Base-by-base conservation (phyloP, 1,139 yeast species). In the Geotrichum fermentans region DNA sequence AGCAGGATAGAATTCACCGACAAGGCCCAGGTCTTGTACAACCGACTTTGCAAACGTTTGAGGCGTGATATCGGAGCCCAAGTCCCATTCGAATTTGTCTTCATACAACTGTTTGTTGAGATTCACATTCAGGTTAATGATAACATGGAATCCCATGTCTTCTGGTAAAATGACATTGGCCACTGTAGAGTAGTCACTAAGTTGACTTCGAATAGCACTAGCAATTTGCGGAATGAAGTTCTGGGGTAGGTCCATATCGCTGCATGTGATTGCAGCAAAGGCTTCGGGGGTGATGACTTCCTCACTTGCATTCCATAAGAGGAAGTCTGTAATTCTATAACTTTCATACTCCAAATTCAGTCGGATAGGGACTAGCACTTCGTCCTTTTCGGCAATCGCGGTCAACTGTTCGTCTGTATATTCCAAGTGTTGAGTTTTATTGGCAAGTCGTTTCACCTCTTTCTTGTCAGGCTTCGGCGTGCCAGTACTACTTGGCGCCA, bases 41-140 rank as follows among this genome's bases (percentile, higher is more conserved):
- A 90, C 89, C 3, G 77, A 77, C 55, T 75, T 78, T 0, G 97
- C 95, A 71, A 92, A 92, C 45, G 70, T 71, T 62, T 89, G 96
- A 0, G 98, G 97, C 0, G 94, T 80, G 5, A 84, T 65, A 1
- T 73, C 70, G n/a, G 74, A 72, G 55, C 64, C 73, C 53, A 92
- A 71, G 62, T 92, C 95, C 97, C 98, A 92, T 66, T 92, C 98
- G 57, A 92, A 83, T 62, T 86, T 84, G 68, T 92, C 99, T 60
- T 90, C 96, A 61, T 83, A 88, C 43, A 90, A 74, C 59, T 82
- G 83, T 61, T 86, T 86, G 58, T 89, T 89, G 55, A 92, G 72
- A 63, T 84, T 88, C 38, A 94, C 89, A 13, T 94, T 82, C 46
- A 92, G 68, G 56, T 88, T 87, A 38, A 92, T 77, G 5, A 92